Evolutionary conservation across 257 asterid species (phyloP).

Genomic region (Solanum pimpinellifolium): DNA sequence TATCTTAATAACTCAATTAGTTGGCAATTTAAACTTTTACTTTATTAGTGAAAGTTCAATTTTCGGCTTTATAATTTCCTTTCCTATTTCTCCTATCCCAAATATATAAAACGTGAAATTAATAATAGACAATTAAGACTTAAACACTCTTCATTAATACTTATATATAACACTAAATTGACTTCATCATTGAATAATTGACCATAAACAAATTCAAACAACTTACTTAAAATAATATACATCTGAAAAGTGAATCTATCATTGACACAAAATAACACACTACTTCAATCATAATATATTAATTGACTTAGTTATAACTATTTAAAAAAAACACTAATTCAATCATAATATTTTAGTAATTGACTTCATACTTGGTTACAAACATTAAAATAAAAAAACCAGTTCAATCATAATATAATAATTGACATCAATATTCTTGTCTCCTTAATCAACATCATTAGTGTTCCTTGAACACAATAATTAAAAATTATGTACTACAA

Average conservation of each 20-base stretch:
- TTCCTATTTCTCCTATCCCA: not conserved
- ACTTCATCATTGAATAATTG: not conserved
- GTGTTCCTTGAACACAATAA: not conserved
- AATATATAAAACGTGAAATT: not conserved
- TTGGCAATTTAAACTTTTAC: not conserved
- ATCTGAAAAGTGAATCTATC: not conserved
- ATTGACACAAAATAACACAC: not conserved
- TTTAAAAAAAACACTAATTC: not conserved
- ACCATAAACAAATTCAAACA: not conserved
- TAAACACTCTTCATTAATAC: not conserved
- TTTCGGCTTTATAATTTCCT: not conserved
- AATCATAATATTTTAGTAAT: not conserved
- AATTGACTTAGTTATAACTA: not conserved
- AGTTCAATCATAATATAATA: not conserved
- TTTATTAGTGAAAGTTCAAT: not conserved
- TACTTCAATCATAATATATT: not conserved
- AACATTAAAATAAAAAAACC: not conserved
- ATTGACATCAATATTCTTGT: not conserved
- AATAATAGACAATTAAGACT: not conserved
- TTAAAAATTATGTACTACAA: not conserved
- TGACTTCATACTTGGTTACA: not conserved
- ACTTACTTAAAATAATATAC: not conserved
- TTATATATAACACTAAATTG: not conserved
- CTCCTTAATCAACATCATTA: not conserved
- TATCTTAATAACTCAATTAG: not conserved